Conservation (phyloP, 2,329 filamentous ascomycete genomes). For the Ophiostoma novo-ulmi region DNA sequence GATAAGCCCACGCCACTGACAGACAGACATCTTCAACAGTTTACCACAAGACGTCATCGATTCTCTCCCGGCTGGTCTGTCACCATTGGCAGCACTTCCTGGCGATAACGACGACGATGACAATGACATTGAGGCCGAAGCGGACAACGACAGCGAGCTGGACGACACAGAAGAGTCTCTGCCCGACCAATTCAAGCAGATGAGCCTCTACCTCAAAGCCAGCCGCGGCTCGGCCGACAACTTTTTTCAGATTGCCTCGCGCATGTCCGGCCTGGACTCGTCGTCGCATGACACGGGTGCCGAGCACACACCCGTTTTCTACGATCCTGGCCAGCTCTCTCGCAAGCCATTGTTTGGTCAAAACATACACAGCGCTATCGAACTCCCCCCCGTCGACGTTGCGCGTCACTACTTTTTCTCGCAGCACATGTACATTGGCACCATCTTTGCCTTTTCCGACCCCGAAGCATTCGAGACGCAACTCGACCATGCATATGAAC, state of each 20-base stretch:
- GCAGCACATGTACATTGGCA: slow-evolving; percentile 53
- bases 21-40: slow-evolving; percentile 21
- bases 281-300: slow-evolving; percentile 23
- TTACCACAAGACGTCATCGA: slow-evolving; percentile 12
- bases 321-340: slow-evolving; percentile 35
- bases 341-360: slow-evolving; percentile 27
- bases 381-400: slow-evolving; percentile 46
- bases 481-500: slow-evolving; percentile 42
- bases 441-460: slow-evolving; percentile 51
- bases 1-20: not conserved
- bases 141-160: not conserved
- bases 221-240: slow-evolving; percentile 37
- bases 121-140: slow-evolving; percentile 6
- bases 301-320: slow-evolving; percentile 34
- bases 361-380: not conserved
- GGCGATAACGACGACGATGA: not conserved
- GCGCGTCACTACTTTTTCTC: slow-evolving; percentile 41
- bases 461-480: slow-evolving; percentile 44
- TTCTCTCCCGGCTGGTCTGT: not conserved
- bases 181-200: slow-evolving; percentile 23
- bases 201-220: slow-evolving; percentile 31
- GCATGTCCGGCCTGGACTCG: slow-evolving; percentile 31
- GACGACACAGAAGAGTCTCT: slow-evolving; percentile 18
- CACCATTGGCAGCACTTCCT: not conserved
- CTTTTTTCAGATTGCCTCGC: slow-evolving; percentile 37